These are phyloP conservation scores for Triangularia setosa DNA, from an alignment of 2,329 filamentous ascomycete species.

Conservation along the genomic window DNA sequence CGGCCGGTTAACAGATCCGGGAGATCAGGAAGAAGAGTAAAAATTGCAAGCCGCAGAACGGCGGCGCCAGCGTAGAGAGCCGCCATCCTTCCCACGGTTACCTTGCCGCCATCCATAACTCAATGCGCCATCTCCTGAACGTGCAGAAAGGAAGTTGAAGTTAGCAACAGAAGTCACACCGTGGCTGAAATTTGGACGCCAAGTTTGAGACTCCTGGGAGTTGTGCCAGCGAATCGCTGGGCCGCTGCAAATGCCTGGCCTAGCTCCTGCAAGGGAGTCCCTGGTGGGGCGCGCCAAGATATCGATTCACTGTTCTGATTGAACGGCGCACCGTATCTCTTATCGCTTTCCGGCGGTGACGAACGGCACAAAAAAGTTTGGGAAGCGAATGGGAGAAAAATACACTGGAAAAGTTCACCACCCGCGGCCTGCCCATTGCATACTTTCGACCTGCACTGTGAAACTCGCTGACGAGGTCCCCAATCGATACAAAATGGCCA, in stretches of 20 bases:
- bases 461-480: constrained; percentile 7
- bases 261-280: not conserved
- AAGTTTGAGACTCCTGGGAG: not conserved
- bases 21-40: constrained; percentile 74
- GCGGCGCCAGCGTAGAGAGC: constrained; percentile 73
- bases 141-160: constrained; percentile 6
- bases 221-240: not conserved
- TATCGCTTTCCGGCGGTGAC: constrained; percentile 25
- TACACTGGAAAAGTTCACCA: constrained; percentile 10
- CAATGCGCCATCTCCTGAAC: constrained; percentile 26
- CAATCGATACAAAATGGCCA: constrained; percentile 52
- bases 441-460: not conserved
- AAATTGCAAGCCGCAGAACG: constrained; percentile 73
- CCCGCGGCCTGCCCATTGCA: constrained; percentile 16
- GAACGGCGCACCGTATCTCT: constrained; percentile 9
- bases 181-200: not conserved
- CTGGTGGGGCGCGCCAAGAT: constrained; percentile 15
- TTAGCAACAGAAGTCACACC: not conserved
- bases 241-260: not conserved
- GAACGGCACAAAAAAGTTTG: constrained; percentile 27
- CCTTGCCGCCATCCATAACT: constrained; percentile 36
- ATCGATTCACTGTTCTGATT: not conserved
- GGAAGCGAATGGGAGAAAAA: constrained; percentile 28
- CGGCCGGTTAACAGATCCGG: constrained; percentile 82
- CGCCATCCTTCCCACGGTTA: constrained; percentile 45